These are phyloP conservation scores for Glomus cerebriforme DNA, from an alignment of 192 early-diverging fungal species.

Conservation along the genomic window DNA sequence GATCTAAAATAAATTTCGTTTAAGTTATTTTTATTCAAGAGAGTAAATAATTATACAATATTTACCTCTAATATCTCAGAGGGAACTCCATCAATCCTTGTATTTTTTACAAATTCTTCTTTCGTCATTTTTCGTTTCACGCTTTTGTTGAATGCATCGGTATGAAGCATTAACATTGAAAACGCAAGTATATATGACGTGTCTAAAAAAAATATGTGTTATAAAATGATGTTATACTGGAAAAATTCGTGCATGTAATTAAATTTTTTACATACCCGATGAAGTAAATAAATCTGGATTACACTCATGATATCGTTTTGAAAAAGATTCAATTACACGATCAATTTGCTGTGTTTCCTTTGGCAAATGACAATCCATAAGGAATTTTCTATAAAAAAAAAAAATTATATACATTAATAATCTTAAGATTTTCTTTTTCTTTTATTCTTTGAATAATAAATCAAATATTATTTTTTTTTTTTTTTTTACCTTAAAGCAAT, in stretches of 20 bases:
- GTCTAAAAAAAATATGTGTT: conserved; percentile 44
- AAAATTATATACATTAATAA: no score
- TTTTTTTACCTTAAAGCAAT: conserved; percentile 57
- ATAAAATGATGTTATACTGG: no score
- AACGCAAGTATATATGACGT: conserved; percentile 76
- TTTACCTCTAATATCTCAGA: conserved; percentile 72
- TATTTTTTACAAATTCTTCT: conserved; percentile 72
- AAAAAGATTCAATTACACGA: conserved; percentile 74
- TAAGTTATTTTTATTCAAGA: neutral
- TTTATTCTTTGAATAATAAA: no score
- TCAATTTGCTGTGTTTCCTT: conserved; percentile 86
- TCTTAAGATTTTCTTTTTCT: no score
- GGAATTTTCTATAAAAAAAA: conserved; percentile 57
- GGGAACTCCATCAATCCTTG: conserved; percentile 69
- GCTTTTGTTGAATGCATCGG: conserved; percentile 83
- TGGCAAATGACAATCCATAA: conserved; percentile 72
- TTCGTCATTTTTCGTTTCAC: conserved; percentile 80
- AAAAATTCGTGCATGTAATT: neutral
- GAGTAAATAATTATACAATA: neutral
- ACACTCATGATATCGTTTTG: conserved; percentile 67
- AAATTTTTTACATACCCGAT: conserved; percentile 33
- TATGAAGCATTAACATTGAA: conserved; percentile 81
- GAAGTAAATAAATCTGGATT: conserved; percentile 67
- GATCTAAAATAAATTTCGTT: conserved; percentile 36
- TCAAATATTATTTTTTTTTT: no score